A percentile compares a stretch with the other conserved stretches of the same genome.
phyloP scores from a whole-genome alignment of 352 stramenopile species.

The Blastocystis sp. region DNA sequence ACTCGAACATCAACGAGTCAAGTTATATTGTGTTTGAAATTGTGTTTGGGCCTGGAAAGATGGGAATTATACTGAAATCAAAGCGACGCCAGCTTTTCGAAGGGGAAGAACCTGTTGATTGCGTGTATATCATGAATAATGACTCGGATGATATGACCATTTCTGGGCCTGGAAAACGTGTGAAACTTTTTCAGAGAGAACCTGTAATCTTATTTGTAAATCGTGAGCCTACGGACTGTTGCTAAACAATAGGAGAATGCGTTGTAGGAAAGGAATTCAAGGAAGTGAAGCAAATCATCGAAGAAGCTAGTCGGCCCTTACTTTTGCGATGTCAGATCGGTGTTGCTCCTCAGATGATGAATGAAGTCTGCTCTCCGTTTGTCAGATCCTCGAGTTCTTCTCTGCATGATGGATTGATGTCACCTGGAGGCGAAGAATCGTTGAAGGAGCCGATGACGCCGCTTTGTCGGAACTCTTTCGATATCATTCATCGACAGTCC shows the following conservation, averaged over 20 bases:
- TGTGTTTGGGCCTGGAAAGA: constrained; percentile 15
- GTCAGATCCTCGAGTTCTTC: not conserved
- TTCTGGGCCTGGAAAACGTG: not conserved
- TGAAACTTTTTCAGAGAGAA: not conserved
- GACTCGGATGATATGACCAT: not conserved
- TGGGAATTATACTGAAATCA: not conserved
- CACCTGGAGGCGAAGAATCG: not conserved
- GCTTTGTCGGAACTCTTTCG: too few species aligned
- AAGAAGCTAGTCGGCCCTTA: not conserved
- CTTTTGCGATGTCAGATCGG: constrained; percentile 32
- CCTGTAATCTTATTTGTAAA: constrained; percentile 3
- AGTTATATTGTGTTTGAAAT: constrained; percentile 41
- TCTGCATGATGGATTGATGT: not conserved
- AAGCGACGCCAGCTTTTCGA: not conserved
- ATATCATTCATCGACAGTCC: too few species aligned
- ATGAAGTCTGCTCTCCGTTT: not conserved
- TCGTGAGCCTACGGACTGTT: not conserved
- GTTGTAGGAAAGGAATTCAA: not conserved
- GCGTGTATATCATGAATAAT: not conserved
- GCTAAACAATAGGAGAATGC: not conserved
- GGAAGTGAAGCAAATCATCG: constrained; percentile 1
- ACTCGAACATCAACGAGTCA: not conserved
- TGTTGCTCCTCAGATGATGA: not conserved
- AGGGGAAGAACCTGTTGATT: not conserved
- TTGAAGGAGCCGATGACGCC: not conserved